Evolutionary conservation across 306 rosid genomes (phyloP), one percentile per base, ranked within the genome.

Genomic region (Ormosia semicastrata): DNA sequence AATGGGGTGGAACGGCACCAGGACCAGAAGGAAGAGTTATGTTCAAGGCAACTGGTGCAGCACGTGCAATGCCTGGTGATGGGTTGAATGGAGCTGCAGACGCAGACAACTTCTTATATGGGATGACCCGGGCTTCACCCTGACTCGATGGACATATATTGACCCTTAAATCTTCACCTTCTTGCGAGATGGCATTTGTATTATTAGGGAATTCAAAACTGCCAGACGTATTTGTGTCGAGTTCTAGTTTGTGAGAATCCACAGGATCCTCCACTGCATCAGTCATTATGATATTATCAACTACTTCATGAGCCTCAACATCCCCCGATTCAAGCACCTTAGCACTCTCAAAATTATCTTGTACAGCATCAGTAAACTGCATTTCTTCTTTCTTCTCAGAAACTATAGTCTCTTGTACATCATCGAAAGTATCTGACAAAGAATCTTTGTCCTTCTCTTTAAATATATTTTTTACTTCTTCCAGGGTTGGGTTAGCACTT

Each of bases 1-100:
- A 87, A 64, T 89, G 79, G 37, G 89, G 47, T 62, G 90, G 90
- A 82, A 90, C 83, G 71, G 86, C 71, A 67, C 90, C 89, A 2
- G 92, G 88, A 76, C 85, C 89, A 40, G 91, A 82, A 66, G 97
- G 90, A 83, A 88, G 86, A 32, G 86, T 75, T 59, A 88, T 83
- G 73, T 87, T 93, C 93, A 89, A 50, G 88, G 91, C 57, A 81
- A 89, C 87, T 4, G 91, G 89, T 65, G 92, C 87, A 76, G 94
- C 81, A 52, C 89, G 93, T 43, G 85, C 74, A 82, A 83, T 81
- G 66, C 86, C 82, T 64, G 89, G 89, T 6, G 92, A 84, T 58
- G 98, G 98, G 65, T 88, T 93, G 85, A 93, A 93, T 62, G 98
- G 98, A 83, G 92, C 90, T 8, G 98, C 98, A 47, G 94, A 89